These are phyloP conservation scores for Cladosporium sp. DNA, from an alignment of 2,329 filamentous ascomycete species.

Conservation along the genomic window DNA sequence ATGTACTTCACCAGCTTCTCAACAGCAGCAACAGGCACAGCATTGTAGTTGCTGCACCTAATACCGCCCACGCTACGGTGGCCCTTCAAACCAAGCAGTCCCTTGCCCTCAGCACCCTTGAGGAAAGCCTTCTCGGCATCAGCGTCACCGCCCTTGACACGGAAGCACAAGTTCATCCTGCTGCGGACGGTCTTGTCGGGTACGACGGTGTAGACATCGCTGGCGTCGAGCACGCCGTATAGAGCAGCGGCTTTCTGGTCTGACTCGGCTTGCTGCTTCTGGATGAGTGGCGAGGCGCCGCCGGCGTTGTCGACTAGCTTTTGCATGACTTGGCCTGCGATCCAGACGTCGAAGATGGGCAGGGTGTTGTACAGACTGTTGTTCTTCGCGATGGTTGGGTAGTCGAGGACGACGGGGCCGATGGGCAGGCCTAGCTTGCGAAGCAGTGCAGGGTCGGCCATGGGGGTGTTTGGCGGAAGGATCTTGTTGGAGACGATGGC, in stretches of 20 bases:
- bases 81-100: constrained; percentile 81
- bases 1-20: constrained; percentile 70
- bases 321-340: constrained; percentile 85
- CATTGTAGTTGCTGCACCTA: constrained; percentile 86
- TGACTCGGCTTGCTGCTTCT: constrained; percentile 73
- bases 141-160: constrained; percentile 66
- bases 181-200: constrained; percentile 75
- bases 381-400: constrained; percentile 84
- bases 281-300: constrained; percentile 63
- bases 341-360: constrained; percentile 90
- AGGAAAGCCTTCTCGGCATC: constrained; percentile 77
- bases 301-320: constrained; percentile 58
- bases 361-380: constrained; percentile 96
- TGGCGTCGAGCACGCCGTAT: constrained; percentile 74
- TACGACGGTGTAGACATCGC: constrained; percentile 75
- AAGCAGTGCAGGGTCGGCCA: constrained; percentile 69
- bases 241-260: constrained; percentile 74
- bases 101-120: constrained; percentile 65
- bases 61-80: constrained; percentile 87
- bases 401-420: constrained; percentile 77
- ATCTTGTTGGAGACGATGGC: constrained; percentile 81
- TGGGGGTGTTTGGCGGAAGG: constrained; percentile 65
- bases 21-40: constrained; percentile 67
- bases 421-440: constrained; percentile 75
- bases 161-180: constrained; percentile 95